Evolutionary conservation across 2,329 filamentous ascomycete species (phyloP), one percentile per base, ranked within the genome.

Genomic region (Colletotrichum acutatum): DNA sequence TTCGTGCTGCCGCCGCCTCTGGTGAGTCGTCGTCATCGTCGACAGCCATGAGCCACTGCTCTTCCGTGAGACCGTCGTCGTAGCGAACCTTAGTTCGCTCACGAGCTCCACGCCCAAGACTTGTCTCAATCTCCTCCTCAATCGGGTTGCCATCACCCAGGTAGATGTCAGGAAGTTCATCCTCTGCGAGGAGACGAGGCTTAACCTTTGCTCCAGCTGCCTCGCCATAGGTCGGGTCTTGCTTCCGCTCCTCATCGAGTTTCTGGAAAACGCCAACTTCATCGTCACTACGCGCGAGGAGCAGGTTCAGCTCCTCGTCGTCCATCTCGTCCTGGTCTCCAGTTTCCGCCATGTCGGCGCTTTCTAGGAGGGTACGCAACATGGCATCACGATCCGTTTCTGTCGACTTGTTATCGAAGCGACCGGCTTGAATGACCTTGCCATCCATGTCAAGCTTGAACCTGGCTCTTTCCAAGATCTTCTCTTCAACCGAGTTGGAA

Each of bases 361-460:
- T 93, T 82, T 99, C 97, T 74, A 99, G 88, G 79, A 99, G 91
- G 61, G 97, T 97, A 78, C 97, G 92, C 77, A 99, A 87, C 90
- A 99, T 96, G 56, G 97, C 96, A 80, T 99, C 97, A 88, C 97
- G 94, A 83, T 99, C 97, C 67, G 97, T 97, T 82, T 98, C 97
- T 0, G 97, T 98, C 1, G 97, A 99, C 81, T 98, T 99, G 86
- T 99, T 98, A 78, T 99, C 97, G 85, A 99, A 99, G 81, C 97
- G 97, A 91, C 97, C 97, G 72, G 97, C 97, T 82, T 99, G 97
- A 78, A 99, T 99, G 80, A 99, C 95, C 84, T 99, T 99, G 86
- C 97, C 96, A 80, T 99, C 97, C 93, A 99, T 98, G 82, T 98
- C 96, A 76, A 99, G 90, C 89, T 99, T 99, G 90, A 93, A 99